Percentiles rank a stretch among this genome's conserved stretches.
phyloP scores from a whole-genome alignment of 352 stramenopile genomes.

The Aphanomyces astaci region DNA sequence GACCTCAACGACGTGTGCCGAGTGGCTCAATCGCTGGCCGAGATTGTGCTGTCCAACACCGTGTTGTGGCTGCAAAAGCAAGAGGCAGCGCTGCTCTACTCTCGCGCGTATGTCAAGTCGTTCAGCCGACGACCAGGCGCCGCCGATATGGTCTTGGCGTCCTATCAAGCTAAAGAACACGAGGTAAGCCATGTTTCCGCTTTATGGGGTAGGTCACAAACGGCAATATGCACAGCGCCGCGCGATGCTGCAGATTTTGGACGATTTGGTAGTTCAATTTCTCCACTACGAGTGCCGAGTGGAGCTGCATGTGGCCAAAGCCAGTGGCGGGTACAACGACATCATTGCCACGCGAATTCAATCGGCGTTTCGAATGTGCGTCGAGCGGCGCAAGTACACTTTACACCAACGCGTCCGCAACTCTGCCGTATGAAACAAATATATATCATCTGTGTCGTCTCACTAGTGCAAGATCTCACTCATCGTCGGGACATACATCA shows the following conservation, averaged over 20 bases:
- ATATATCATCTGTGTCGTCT: neutral
- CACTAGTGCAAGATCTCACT: neutral
- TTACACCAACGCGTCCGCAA: conserved; percentile 38
- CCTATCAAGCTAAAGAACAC: conserved; percentile 6
- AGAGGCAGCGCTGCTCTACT: conserved; percentile 39
- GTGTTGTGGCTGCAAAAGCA: conserved; percentile 38
- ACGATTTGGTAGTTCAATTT: conserved; percentile 52
- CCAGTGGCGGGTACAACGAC: conserved; percentile 49
- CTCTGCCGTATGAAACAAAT: conserved; percentile 43
- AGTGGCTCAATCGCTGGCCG: conserved; percentile 39
- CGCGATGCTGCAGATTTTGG: conserved; percentile 39
- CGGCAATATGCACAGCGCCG: conserved; percentile 23
- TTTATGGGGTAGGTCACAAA: neutral
- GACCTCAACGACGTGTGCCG: conserved; percentile 23
- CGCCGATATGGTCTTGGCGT: conserved; percentile 28
- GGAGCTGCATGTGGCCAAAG: conserved; percentile 45
- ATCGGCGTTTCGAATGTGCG: conserved; percentile 59
- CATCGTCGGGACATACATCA: neutral
- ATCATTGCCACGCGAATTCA: conserved; percentile 68
- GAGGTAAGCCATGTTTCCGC: neutral
- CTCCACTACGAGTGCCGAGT: conserved; percentile 49
- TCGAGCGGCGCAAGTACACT: conserved; percentile 45
- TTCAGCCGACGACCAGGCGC: conserved; percentile 32
- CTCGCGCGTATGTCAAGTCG: conserved; percentile 33
- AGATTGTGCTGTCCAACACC: conserved; percentile 33